These are phyloP conservation scores for Ceratobasidium papillatum DNA, from an alignment of 1,284 basidiomycete species.

Conservation along the genomic window DNA sequence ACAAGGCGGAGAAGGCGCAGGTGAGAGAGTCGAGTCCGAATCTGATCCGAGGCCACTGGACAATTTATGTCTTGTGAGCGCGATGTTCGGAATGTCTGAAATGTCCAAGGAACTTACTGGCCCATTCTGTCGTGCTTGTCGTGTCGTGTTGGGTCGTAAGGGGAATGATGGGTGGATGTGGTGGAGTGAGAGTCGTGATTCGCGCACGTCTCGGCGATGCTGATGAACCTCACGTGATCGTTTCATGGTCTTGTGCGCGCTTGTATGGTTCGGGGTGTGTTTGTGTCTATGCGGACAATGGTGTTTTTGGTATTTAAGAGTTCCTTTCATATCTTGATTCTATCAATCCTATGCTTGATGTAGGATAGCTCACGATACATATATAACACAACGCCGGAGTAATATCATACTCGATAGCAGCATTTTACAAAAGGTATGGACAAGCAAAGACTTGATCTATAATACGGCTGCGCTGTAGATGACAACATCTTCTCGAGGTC, in stretches of 20 bases:
- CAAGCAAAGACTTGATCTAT: not conserved
- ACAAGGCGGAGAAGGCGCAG: constrained; percentile 9
- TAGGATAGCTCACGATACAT: no score
- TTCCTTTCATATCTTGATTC: no score
- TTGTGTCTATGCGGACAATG: no score
- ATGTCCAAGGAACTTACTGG: constrained; percentile 21
- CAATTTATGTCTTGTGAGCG: not conserved
- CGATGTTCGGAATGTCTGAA: not conserved
- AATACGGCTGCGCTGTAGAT: constrained; percentile 73
- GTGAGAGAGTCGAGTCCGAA: not conserved
- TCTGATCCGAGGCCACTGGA: constrained; percentile 19
- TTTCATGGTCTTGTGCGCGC: constrained; percentile 13
- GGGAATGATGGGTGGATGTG: not conserved
- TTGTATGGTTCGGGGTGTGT: no score
- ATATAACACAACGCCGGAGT: no score
- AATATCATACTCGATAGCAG: no score
- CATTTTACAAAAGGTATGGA: not conserved
- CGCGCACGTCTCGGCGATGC: no score
- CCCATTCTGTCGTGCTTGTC: not conserved
- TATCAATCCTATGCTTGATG: no score
- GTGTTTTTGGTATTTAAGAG: no score
- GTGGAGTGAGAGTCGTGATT: not conserved
- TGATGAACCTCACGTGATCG: constrained; percentile 13
- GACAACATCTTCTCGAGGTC: constrained; percentile 81
- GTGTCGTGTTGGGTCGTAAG: not conserved